Evolutionary conservation across 2,329 filamentous ascomycete genomes (phyloP), one percentile per base, ranked within the genome.

Genomic region (Alternaria ethzedia): DNA sequence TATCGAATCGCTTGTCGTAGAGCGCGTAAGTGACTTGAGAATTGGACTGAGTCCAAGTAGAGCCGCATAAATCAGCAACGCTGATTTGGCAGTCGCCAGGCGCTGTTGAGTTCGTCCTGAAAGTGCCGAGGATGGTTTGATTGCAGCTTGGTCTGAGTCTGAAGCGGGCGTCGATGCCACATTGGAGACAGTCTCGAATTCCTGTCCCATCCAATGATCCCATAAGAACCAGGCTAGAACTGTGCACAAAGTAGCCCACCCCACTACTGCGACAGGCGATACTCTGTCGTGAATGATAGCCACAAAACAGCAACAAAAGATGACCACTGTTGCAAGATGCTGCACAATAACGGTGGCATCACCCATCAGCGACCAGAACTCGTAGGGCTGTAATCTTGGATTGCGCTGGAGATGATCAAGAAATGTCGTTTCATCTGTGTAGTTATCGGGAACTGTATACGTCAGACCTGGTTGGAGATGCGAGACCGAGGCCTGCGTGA

Each of bases 331-430:
- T 79, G 93, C 97, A 52, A 98, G 91, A 79, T 99, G 96, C 80
- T 99, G 96, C 17, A 98, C 92, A 70, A 99, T 97, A 63, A 98
- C 93, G 4, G 95, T 97, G 13, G 93, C 95, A 79, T 98, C 95
- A 61, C 93, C 92, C 54, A 98, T 94, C 32, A 99, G 86, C 9
- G 94, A 93, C 95, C 96, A 99, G 81, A 99, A 99, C 76, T 98
- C 94, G 80, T 99, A 99, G 0, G 95, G 95, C 70, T 96, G 91
- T 56, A 98, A 87, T 44, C 94, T 90, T 5, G 95, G 95, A 79
- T 99, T 99, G 51, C 94, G 89, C 80, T 99, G 95, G 17, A 99
- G 88, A 73, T 97, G 94, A 77, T 97, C 95, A 70, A 99, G 90
- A 74, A 99, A 99, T 2, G 96, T 98, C 64, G 93, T 92, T 77